Base-by-base conservation (phyloP, 1,284 basidiomycete genomes). In the Malassezia cuniculi region DNA sequence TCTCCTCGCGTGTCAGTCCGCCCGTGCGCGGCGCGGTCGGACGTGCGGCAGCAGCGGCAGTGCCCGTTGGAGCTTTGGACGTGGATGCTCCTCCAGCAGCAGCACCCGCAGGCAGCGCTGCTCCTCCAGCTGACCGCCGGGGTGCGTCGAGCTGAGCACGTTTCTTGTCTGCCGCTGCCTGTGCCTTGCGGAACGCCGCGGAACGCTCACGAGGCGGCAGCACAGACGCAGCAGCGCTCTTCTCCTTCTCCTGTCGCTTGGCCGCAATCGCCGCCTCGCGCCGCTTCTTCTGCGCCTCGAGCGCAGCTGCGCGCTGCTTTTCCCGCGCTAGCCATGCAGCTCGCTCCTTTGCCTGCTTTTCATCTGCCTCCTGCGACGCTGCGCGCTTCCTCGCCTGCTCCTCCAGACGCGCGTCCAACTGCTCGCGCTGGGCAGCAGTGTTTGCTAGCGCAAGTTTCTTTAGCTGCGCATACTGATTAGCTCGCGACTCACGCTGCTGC, bases 1-100 rank as follows among this genome's bases (percentile, higher is more conserved):
- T 45, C 15, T 45, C 42, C 12, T 45, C 42, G 18, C 42, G 42
- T 14, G 42, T 45, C 14, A 45, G 37, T n/a, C n/a, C n/a, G n/a
- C n/a, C n/a, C n/a, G n/a, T n/a, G n/a, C n/a, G n/a, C n/a, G n/a
- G n/a, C n/a, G n/a, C n/a, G n/a, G n/a, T n/a, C n/a, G n/a, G n/a
- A n/a, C n/a, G n/a, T n/a, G n/a, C n/a, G n/a, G n/a, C n/a, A n/a
- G n/a, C n/a, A n/a, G n/a, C n/a, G n/a, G n/a, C n/a, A n/a, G n/a
- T n/a, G n/a, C n/a, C n/a, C n/a, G n/a, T n/a, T n/a, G n/a, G n/a
- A n/a, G n/a, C n/a, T n/a, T n/a, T n/a, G n/a, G n/a, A n/a, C n/a
- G n/a, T n/a, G n/a, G n/a, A n/a, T n/a, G n/a, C n/a, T n/a, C n/a
- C n/a, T n/a, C n/a, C n/a, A n/a, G n/a, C n/a, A n/a, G n/a, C n/a